A percentile compares a stretch with the other conserved stretches of the same genome.
phyloP scores from a whole-genome alignment of 306 rosid species.

The Glycine latifolia region DNA sequence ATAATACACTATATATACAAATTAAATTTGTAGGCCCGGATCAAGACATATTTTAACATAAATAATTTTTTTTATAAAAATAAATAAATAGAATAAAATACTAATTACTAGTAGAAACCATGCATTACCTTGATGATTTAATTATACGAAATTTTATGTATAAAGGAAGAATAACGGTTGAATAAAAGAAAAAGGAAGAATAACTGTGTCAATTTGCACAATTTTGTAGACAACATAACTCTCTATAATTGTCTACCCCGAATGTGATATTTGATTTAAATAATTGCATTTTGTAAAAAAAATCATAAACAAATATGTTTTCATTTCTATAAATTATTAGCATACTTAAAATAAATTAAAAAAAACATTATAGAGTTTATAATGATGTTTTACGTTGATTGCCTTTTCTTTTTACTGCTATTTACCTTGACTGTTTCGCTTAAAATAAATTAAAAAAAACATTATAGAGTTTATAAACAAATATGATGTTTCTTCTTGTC shows the following conservation, averaged over 20 bases:
- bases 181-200: neutral
- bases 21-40: neutral
- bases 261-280: neutral
- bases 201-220: neutral
- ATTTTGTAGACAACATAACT: neutral
- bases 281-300: neutral
- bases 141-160: neutral
- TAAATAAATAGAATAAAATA: neutral
- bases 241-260: neutral
- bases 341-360: neutral
- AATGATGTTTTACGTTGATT: too few species aligned
- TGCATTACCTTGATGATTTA: neutral
- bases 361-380: too few species aligned
- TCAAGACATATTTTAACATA: neutral
- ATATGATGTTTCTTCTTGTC: too few species aligned
- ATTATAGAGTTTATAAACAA: too few species aligned
- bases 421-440: too few species aligned
- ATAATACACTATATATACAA: neutral
- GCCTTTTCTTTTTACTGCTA: too few species aligned
- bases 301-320: neutral
- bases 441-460: too few species aligned
- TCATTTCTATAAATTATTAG: neutral
- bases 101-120: neutral
- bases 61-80: neutral
- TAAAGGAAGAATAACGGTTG: neutral